Percentiles rank a stretch among this genome's conserved stretches.
Conservation (phyloP, 148 eudicot genomes). For the Nepenthes gracilis region DNA sequence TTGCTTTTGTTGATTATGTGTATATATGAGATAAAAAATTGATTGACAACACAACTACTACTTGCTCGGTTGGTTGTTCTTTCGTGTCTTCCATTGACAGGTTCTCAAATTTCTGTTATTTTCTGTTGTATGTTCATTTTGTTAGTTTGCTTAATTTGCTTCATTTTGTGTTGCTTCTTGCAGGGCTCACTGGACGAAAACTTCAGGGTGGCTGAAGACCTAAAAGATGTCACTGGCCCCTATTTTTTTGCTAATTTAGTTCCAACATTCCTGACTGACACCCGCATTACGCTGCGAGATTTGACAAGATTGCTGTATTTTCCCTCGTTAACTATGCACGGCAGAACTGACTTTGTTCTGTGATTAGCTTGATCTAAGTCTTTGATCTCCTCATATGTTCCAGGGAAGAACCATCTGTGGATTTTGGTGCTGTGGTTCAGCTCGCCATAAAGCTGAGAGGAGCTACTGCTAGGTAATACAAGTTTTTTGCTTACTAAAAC, state of each 20-base stretch:
- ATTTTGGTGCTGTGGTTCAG: conserved; percentile 14
- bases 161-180: neutral
- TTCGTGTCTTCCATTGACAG: too few relatives aligned
- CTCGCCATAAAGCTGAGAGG: conserved; percentile 23
- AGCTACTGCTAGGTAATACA: conserved; percentile 12
- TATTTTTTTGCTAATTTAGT: conserved; percentile 15
- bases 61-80: too few relatives aligned
- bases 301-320: conserved; percentile 10
- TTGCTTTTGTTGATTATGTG: too few relatives aligned
- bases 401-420: conserved; percentile 4
- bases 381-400: neutral
- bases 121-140: too few relatives aligned
- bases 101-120: too few relatives aligned
- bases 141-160: too few relatives aligned
- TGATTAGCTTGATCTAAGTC: neutral
- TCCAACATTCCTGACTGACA: conserved; percentile 9
- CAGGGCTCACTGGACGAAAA: conserved; percentile 12
- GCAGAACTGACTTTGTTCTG: neutral
- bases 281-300: conserved; percentile 5
- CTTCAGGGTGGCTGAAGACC: conserved; percentile 7
- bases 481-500: too few relatives aligned
- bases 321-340: neutral
- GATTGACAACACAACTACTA: too few relatives aligned
- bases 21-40: too few relatives aligned
- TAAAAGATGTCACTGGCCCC: conserved; percentile 13